Evolutionary conservation across 257 asterid genomes (phyloP).

Genomic region (Knoxia roxburghii): DNA sequence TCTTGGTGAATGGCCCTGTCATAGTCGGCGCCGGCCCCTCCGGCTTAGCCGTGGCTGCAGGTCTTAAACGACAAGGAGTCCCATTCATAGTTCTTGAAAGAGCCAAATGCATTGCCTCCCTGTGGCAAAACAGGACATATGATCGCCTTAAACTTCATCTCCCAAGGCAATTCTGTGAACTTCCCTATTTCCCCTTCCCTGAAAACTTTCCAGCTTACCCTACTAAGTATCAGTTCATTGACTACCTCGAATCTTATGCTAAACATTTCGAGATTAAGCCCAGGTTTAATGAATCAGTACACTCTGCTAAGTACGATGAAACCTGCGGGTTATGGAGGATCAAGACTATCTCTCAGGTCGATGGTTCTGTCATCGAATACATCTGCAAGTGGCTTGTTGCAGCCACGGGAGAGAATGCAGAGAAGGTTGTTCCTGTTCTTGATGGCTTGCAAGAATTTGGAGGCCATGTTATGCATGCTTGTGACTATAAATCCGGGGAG

Average conservation of each 20-base stretch:
- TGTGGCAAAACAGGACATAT: constrained; percentile 78
- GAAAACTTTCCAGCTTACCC: constrained; percentile 69
- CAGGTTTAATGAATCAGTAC: constrained; percentile 59
- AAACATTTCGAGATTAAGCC: constrained; percentile 49
- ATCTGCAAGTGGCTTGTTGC: constrained; percentile 86
- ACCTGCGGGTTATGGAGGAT: constrained; percentile 75
- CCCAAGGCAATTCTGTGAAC: constrained; percentile 73
- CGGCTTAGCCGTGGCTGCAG: constrained; percentile 80
- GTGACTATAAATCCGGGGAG: constrained; percentile 81
- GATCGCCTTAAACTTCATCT: constrained; percentile 87
- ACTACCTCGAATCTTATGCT: constrained; percentile 65
- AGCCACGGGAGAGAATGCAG: constrained; percentile 90
- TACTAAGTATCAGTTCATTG: constrained; percentile 57
- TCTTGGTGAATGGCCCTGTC: constrained; percentile 85
- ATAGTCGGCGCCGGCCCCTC: constrained; percentile 93
- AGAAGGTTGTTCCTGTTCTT: constrained; percentile 65
- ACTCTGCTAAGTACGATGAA: constrained; percentile 56
- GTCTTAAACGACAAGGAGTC: constrained; percentile 67
- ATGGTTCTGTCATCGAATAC: constrained; percentile 40
- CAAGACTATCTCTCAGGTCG: constrained; percentile 20
- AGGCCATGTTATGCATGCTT: constrained; percentile 64
- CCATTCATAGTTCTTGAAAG: constrained; percentile 78
- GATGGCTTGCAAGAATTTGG: constrained; percentile 49
- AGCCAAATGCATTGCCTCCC: constrained; percentile 86
- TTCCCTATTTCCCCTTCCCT: constrained; percentile 73